Evolutionary conservation across 2,329 filamentous ascomycete genomes (phyloP), one percentile per base, ranked within the genome.

Genomic region (Calonectria honghensis): DNA sequence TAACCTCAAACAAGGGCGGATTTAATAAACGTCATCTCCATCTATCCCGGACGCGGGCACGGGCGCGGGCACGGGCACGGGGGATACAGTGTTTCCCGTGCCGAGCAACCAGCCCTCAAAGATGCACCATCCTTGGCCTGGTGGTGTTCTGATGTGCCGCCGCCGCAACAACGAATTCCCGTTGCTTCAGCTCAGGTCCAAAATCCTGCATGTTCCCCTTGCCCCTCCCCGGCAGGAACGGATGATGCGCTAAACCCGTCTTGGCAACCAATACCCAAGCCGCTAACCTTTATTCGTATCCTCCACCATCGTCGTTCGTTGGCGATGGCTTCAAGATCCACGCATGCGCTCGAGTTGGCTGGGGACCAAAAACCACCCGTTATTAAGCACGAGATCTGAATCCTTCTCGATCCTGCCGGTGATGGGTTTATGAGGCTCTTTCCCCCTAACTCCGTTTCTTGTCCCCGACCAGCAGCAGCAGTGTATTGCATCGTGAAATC

Each of bases 211-310:
- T 54, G 51, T 4, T 4, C 18, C 54, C 27, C 35, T 10, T 10
- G 6, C 32, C 32, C 32, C 32, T 10, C 32, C 32, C 32, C 10
- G 32, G 32, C 57, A 27, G 32, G 32, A 6, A 20, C 18, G 6
- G 11, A 7, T 5, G 4, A 27, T 32, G 27, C 41, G 41, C 61
- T 50, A 65, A 32, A 24, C 71, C 63, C 14, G 10, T 39, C 48
- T 41, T 3, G 54, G 35, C 29, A 35, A 20, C 11, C 3, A 31
- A 2, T 6, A 32, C 31, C 39, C 3, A 18, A 51, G 27, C n/a
- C 20, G 14, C 70, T 70, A 75, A 71, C 73, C 75, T 24, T 9
- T 5, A 35, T 64, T 75, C 73, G 72, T 76, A 75, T 72, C 52
- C 27, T 50, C 18, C 51, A 31, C 27, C n/a, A 29, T 65, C 24